phyloP scores from a whole-genome alignment of 352 stramenopile species.

The Phytopythium sindhum region DNA sequence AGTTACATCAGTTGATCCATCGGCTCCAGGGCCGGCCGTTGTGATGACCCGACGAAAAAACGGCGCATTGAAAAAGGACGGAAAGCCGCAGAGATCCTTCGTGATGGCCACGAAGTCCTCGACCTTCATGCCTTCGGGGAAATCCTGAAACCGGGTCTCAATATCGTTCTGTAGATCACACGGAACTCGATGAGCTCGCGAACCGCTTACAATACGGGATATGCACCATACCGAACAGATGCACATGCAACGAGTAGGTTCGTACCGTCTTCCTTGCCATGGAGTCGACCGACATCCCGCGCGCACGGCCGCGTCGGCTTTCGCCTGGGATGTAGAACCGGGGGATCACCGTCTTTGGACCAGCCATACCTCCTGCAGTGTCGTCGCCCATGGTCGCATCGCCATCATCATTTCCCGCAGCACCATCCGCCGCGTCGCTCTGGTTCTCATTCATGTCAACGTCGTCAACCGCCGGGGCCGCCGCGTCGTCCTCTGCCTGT shows the following conservation, averaged over 20 bases:
- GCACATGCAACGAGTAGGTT: not conserved
- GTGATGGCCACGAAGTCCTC: conserved; percentile 93
- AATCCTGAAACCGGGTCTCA: conserved; percentile 72
- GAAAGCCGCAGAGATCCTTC: conserved; percentile 97
- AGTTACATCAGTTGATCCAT: not conserved
- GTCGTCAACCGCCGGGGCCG: conserved; percentile 21
- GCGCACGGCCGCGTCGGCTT: conserved; percentile 47
- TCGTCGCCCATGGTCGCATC: conserved; percentile 16
- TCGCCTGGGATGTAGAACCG: conserved; percentile 74
- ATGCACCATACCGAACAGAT: not conserved
- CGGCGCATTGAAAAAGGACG: conserved; percentile 98
- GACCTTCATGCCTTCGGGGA: conserved; percentile 80
- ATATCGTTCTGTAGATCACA: conserved; percentile 47
- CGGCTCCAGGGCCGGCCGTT: conserved; percentile 9
- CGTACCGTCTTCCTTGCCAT: conserved; percentile 55
- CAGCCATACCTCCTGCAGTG: conserved; percentile 8
- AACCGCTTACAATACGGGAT: not conserved
- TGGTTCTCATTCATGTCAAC: conserved; percentile 39
- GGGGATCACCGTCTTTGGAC: conserved; percentile 41
- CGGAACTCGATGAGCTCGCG: not conserved
- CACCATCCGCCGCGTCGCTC: conserved; percentile 11
- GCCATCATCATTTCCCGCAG: conserved; percentile 15
- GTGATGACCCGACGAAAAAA: conserved; percentile 92
- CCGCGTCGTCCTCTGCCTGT: conserved; percentile 10
- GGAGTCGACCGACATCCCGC: conserved; percentile 58